Conservation (phyloP, 192 early-diverging fungal species). For the Lunasporangiospora selenospora region DNA sequence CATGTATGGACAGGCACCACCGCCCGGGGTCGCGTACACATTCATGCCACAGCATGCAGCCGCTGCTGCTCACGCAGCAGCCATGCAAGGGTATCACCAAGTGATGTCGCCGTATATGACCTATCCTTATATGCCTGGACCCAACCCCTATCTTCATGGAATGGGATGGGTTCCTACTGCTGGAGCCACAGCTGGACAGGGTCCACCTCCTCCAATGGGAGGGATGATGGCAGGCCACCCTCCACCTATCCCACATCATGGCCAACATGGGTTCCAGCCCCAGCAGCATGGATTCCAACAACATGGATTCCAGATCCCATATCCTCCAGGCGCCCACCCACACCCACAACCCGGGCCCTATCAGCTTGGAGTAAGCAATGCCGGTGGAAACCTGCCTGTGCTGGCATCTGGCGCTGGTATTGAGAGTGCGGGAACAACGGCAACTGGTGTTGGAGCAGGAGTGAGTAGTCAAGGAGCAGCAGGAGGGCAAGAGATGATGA, state of each 20-base stretch:
- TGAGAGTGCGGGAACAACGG: background rate
- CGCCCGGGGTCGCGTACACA: too few relatives aligned
- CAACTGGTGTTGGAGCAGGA: background rate
- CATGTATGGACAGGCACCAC: constrained; percentile 33
- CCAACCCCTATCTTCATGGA: constrained; percentile 24
- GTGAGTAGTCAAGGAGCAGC: too few relatives aligned
- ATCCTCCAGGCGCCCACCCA: too few relatives aligned
- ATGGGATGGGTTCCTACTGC: constrained; percentile 35
- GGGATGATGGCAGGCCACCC: constrained; percentile 23
- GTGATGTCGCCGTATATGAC: constrained; percentile 36
- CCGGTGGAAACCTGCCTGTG: constrained; percentile 11
- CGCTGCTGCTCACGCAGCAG: constrained; percentile 14
- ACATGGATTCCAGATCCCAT: too few relatives aligned
- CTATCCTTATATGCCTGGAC: constrained; percentile 26
- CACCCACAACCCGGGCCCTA: too few relatives aligned
- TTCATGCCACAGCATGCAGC: too few relatives aligned
- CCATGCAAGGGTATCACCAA: constrained; percentile 1
- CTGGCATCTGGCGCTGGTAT: background rate
- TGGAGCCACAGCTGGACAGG: too few relatives aligned
- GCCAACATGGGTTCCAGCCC: too few relatives aligned
- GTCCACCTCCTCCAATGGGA: constrained; percentile 11
- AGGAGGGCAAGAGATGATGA: background rate
- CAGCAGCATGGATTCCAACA: too few relatives aligned
- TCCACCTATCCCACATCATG: too few relatives aligned
- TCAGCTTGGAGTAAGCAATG: too few relatives aligned